phyloP scores from a whole-genome alignment of 495 filamentous ascomycete species.

The Massariosphaeria phaeospora region DNA sequence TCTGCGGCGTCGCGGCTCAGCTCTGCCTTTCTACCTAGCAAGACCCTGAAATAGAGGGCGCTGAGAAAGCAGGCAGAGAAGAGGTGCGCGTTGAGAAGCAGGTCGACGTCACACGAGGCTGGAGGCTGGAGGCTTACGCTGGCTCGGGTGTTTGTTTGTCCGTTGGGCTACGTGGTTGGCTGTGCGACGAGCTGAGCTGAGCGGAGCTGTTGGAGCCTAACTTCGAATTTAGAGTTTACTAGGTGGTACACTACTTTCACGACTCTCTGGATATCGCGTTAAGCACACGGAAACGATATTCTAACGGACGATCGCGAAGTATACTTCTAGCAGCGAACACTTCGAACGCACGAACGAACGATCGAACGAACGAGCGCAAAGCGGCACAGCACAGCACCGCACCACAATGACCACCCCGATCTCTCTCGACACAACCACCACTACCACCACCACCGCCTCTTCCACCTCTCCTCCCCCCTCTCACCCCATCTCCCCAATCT shows the following conservation, averaged over 20 bases:
- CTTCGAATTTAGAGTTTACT: too few relatives aligned
- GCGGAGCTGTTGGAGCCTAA: too few relatives aligned
- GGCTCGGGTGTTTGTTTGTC: slow-evolving; percentile 1
- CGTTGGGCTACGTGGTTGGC: not conserved
- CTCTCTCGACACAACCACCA: not conserved
- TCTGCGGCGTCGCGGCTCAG: not conserved
- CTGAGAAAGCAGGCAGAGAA: not conserved
- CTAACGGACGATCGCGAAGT: too few relatives aligned
- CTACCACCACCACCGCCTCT: not conserved
- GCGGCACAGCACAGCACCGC: not conserved
- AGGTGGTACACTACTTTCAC: too few relatives aligned
- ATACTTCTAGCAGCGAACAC: not conserved
- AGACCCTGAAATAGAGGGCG: too few relatives aligned
- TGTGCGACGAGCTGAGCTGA: not conserved
- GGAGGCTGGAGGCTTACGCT: not conserved
- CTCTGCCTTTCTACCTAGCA: not conserved
- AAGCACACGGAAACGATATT: too few relatives aligned
- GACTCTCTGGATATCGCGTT: too few relatives aligned
- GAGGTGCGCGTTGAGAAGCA: not conserved
- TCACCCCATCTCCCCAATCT: slow-evolving; percentile 14
- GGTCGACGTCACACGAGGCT: not conserved
- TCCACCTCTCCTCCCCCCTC: slow-evolving; percentile 8
- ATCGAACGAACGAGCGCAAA: not conserved
- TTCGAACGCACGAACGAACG: not conserved
- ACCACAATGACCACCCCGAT: too few relatives aligned